Conservation (phyloP, 352 stramenopile genomes). For the Pythium brassicae region DNA sequence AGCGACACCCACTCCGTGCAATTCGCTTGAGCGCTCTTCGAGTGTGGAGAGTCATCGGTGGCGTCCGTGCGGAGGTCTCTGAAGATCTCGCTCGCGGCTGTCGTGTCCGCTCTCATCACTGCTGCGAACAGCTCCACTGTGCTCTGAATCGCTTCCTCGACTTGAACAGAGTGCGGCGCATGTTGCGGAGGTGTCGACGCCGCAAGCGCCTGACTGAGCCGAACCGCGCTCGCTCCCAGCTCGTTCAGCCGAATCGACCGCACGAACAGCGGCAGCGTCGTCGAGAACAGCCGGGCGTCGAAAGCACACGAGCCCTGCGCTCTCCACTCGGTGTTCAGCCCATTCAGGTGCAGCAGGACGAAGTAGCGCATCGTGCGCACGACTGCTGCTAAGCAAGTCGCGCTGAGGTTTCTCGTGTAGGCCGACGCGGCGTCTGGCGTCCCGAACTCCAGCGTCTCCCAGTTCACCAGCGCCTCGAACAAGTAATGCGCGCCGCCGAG, state of each 20-base stretch:
- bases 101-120: neutral
- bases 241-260: conserved; percentile 13
- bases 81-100: neutral
- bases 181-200: neutral
- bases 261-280: conserved; percentile 31
- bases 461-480: conserved; percentile 30
- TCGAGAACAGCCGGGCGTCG: conserved; percentile 23
- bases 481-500: conserved; percentile 50
- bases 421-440: neutral
- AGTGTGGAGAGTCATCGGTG: neutral
- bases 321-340: neutral
- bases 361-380: conserved; percentile 43
- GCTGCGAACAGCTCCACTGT: conserved; percentile 9
- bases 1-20: conserved; percentile 2
- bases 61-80: neutral
- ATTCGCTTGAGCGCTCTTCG: neutral
- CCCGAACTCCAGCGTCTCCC: conserved; percentile 10
- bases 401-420: conserved; percentile 32
- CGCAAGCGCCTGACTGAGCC: conserved; percentile 1
- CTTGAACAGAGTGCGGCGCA: conserved; percentile 5
- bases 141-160: conserved; percentile 12
- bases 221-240: conserved; percentile 1
- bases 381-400: conserved; percentile 51
- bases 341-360: conserved; percentile 19
- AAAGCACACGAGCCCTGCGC: conserved; percentile 11